Evolutionary conservation across 1,284 basidiomycete genomes (phyloP).

Genomic region (Trametes polyzona): DNA sequence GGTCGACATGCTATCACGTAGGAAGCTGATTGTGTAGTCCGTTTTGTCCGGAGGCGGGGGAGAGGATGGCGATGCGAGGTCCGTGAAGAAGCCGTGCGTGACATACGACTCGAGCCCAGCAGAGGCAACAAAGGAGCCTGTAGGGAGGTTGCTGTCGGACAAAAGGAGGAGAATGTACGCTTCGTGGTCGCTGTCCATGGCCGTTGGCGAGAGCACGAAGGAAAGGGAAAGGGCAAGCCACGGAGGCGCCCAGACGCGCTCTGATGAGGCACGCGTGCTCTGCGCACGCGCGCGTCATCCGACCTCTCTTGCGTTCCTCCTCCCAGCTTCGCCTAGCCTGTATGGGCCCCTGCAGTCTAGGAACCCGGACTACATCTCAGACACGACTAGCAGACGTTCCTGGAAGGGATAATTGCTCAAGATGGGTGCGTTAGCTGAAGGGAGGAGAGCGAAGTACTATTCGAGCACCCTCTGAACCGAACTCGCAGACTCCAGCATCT

Average conservation of each 20-base stretch:
- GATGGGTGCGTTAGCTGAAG: slow-evolving; percentile 20
- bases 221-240: slow-evolving; percentile 11
- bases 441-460: not conserved
- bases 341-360: slow-evolving; percentile 11
- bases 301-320: slow-evolving; percentile 12
- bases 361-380: slow-evolving; percentile 1
- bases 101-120: slow-evolving; percentile 90
- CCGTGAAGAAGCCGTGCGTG: slow-evolving; percentile 79
- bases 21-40: slow-evolving; percentile 56
- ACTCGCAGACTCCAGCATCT: slow-evolving; percentile 60
- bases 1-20: slow-evolving; percentile 70
- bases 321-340: slow-evolving; percentile 6
- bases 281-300: slow-evolving; percentile 20
- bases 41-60: slow-evolving; percentile 37
- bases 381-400: not conserved
- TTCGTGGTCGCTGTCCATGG: slow-evolving; percentile 47
- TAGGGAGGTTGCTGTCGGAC: slow-evolving; percentile 81
- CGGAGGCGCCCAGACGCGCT: slow-evolving; percentile 20
- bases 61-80: slow-evolving; percentile 32
- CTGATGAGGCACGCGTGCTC: slow-evolving; percentile 13
- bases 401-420: not conserved
- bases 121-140: slow-evolving; percentile 89
- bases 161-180: slow-evolving; percentile 74
- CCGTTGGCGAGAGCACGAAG: slow-evolving; percentile 2
- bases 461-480: not conserved